These are phyloP conservation scores for Nannizziopsis barbatae DNA, from an alignment of 2,329 filamentous ascomycete genomes.

Conservation along the genomic window DNA sequence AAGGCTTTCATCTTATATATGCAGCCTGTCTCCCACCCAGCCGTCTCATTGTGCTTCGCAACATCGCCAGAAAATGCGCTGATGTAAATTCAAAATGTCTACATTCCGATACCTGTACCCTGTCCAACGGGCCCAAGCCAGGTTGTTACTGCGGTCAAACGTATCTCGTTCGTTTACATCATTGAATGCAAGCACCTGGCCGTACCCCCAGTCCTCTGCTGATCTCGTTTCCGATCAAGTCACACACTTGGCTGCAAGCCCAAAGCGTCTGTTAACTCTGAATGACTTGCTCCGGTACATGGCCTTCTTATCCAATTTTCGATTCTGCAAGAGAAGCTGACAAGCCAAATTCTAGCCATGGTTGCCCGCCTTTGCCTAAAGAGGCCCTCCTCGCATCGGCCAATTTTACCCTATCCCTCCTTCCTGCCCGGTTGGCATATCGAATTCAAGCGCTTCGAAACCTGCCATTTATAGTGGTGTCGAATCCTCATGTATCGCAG, in stretches of 20 bases:
- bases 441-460: conserved; percentile 88
- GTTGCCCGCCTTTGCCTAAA: conserved; percentile 71
- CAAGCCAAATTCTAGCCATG: conserved; percentile 42
- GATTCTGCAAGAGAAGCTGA: conserved; percentile 11
- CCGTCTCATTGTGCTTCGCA: too few relatives aligned
- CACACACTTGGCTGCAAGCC: conserved; percentile 61
- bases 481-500: conserved; percentile 86
- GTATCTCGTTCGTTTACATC: conserved; percentile 8
- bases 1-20: too few relatives aligned
- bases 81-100: conserved; percentile 15
- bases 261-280: conserved; percentile 70
- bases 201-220: conserved; percentile 37
- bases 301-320: neutral
- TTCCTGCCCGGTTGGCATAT: conserved; percentile 84
- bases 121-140: conserved; percentile 7
- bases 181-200: conserved; percentile 23
- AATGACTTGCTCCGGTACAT: conserved; percentile 75
- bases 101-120: conserved; percentile 14
- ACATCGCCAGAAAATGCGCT: too few relatives aligned
- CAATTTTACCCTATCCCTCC: conserved; percentile 86
- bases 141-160: neutral
- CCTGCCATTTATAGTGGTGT: conserved; percentile 92
- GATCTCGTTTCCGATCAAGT: conserved; percentile 63
- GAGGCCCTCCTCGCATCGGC: conserved; percentile 76
- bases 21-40: too few relatives aligned